Percentiles rank a stretch among this genome's conserved stretches.
These are phyloP conservation scores for Myriosclerotinia scirpicola DNA, from an alignment of 2,329 filamentous ascomycete species.

Conservation along the genomic window DNA sequence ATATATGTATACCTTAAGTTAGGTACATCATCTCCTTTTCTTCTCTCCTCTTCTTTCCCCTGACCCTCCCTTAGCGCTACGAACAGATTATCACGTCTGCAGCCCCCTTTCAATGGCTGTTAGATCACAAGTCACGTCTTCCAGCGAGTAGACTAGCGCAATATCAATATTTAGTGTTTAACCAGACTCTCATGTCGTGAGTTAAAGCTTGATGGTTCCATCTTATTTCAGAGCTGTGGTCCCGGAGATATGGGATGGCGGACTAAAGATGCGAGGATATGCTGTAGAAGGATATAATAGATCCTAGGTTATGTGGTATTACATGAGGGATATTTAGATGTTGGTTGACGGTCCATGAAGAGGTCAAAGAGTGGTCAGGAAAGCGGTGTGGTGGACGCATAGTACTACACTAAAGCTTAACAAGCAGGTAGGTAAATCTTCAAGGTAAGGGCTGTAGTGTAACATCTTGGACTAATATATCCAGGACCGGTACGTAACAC, in stretches of 20 bases:
- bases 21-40: background rate
- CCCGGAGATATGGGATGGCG: conserved; percentile 50
- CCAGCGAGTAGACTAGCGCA: conserved; percentile 46
- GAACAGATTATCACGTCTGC: conserved; percentile 56
- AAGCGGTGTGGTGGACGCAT: background rate
- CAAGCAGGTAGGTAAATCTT: background rate
- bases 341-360: conserved; percentile 1
- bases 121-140: conserved; percentile 50
- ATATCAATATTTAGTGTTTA: conserved; percentile 44
- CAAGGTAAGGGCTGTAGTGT: background rate
- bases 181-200: conserved; percentile 33
- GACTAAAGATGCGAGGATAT: conserved; percentile 59
- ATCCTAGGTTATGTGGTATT: background rate
- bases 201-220: conserved; percentile 31
- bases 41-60: background rate
- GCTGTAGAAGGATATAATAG: background rate
- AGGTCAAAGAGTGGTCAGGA: background rate
- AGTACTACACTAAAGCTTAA: background rate
- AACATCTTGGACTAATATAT: background rate
- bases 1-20: background rate
- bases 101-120: conserved; percentile 47
- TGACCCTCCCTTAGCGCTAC: conserved; percentile 43
- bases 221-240: conserved; percentile 56
- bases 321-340: conserved; percentile 11
- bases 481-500: too few relatives aligned